Evolutionary conservation across 306 rosid species (phyloP), one percentile per base, ranked within the genome.

Genomic region (Pyrus betulifolia): DNA sequence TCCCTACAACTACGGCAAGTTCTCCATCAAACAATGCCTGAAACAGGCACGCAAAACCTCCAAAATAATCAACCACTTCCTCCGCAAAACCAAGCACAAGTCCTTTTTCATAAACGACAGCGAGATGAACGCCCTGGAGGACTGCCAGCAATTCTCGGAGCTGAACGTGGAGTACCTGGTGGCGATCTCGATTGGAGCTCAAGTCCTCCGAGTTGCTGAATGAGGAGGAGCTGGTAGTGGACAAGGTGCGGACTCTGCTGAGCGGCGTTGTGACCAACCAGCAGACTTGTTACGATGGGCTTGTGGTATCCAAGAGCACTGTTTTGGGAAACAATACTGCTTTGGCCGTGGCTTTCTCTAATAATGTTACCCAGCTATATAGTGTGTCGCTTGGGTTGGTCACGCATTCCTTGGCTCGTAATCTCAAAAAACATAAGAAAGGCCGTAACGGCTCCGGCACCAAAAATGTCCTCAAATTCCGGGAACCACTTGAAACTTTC

Each of bases 231-330:
- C 55, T 88, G 45, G 90, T 25, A 25, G 27, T 86, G 13, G 89
- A 88, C 30, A 76, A 70, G 4, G 74, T 89, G 1, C 84, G 83
- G 74, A 86, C 94, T 2, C 70, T 83, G 69, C 79, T 90, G 22
- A 90, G 96, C 45, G 96, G 93, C 4, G 85, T 89, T n/a, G 89
- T 90, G 21, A 93, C 96, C 2, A 93, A 93, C 70, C 96, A 91
- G 11, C 88, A 89, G 76, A 93, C 96, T 2, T 93, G 98, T 67
- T 71, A 75, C 64, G 98, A 93, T 5, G 96, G 91, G 49, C 81
- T 93, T 35, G 82, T 72, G 61, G 80, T 22, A 72, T 71, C 85
- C 2, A 79, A 84, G 69, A 88, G 93, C 73, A 70, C 63, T 44
- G 60, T 90, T 33, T 14, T 80, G 22, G 21, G 21, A 14, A 15